A percentile compares a stretch with the other conserved stretches of the same genome.
Conservation (phyloP, 768 basidiomycete genomes). For the Daedaleopsis sinensis region DNA sequence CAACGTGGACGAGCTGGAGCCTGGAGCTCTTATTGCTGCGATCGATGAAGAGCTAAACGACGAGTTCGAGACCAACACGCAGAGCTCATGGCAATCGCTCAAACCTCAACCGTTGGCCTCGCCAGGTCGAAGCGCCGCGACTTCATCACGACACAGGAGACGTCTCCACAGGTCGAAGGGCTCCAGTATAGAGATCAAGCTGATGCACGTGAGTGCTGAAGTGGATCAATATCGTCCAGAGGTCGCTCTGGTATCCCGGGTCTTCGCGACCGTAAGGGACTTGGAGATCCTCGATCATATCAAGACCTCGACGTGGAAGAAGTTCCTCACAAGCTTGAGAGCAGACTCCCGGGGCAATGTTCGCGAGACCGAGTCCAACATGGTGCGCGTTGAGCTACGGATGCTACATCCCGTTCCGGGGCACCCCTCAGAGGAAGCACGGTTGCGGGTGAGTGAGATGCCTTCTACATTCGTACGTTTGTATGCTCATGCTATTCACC, state of each 20-base stretch:
- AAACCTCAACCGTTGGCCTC: conserved; percentile 44
- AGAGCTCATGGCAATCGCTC: conserved; percentile 92
- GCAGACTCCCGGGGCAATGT: conserved; percentile 86
- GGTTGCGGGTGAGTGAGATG: conserved; percentile 69
- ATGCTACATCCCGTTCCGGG: conserved; percentile 74
- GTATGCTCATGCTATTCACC: neutral
- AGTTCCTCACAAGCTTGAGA: conserved; percentile 87
- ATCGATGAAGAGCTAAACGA: conserved; percentile 91
- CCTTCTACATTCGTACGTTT: neutral
- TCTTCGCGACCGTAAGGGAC: conserved; percentile 67
- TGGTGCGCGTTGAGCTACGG: conserved; percentile 86
- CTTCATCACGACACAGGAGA: conserved; percentile 32
- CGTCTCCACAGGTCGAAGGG: conserved; percentile 72
- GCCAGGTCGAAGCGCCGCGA: conserved; percentile 34
- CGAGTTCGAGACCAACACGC: conserved; percentile 70
- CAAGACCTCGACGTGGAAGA: conserved; percentile 98
- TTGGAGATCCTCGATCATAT: conserved; percentile 96
- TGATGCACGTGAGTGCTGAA: conserved; percentile 66
- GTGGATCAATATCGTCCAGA: conserved; percentile 64
- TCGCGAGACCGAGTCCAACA: conserved; percentile 88
- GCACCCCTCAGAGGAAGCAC: conserved; percentile 71
- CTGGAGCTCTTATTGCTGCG: conserved; percentile 79
- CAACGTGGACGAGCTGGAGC: conserved; percentile 73
- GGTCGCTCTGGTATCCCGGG: conserved; percentile 62
- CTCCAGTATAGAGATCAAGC: conserved; percentile 82